These are phyloP conservation scores for Chionographis japonica DNA, from an alignment of 106 monocot genomes.

Conservation along the genomic window DNA sequence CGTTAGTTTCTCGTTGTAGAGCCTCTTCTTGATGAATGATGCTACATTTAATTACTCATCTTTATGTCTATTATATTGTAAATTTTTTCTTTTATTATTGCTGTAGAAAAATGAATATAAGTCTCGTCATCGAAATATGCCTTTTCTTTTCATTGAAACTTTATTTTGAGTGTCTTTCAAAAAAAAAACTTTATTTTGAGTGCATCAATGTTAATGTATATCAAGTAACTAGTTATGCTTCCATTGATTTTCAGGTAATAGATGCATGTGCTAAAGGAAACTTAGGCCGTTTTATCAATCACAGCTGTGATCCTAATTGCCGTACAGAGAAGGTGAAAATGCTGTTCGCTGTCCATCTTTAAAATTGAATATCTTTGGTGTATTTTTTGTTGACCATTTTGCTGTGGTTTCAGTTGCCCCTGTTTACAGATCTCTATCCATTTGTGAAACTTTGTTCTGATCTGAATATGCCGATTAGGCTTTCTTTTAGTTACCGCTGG, in stretches of 20 bases:
- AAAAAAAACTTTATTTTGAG: background rate
- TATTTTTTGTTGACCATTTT: background rate
- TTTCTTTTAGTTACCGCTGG: no score
- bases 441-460: background rate
- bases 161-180: slow-evolving; percentile 1
- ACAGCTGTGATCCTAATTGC: slow-evolving; percentile 96
- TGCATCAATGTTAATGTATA: background rate
- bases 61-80: background rate
- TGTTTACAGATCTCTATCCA: background rate
- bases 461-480: background rate
- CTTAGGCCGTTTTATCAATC: slow-evolving; percentile 91
- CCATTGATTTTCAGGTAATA: slow-evolving; percentile 61
- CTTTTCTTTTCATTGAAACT: background rate
- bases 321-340: slow-evolving; percentile 86
- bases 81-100: background rate
- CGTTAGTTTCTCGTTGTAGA: no score
- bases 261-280: slow-evolving; percentile 96
- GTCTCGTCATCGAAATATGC: background rate
- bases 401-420: no score
- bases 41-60: background rate
- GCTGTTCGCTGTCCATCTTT: slow-evolving; percentile 1
- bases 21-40: no score
- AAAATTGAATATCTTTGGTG: background rate
- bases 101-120: background rate
- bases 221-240: background rate